Conservation (phyloP, 179 eudicot genomes). For the Corrigiola litoralis region DNA sequence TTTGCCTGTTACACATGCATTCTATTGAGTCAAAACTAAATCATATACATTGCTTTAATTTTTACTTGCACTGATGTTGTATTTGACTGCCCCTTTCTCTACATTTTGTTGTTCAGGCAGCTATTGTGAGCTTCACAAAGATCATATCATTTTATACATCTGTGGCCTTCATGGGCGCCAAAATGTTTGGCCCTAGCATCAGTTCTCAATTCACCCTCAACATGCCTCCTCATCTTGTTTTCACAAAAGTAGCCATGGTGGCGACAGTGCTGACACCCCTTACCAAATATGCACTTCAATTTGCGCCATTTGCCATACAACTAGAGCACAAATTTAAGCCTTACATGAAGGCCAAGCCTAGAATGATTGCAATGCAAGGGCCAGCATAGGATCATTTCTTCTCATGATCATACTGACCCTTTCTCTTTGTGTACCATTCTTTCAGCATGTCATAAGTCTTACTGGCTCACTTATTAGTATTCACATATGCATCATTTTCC, state of each 20-base stretch:
- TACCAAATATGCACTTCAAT: conserved; percentile 78
- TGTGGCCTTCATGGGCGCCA: conserved; percentile 70
- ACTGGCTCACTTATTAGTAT: conserved; percentile 72
- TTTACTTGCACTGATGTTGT: conserved; percentile 7
- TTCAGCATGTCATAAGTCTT: conserved; percentile 65
- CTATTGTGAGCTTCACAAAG: conserved; percentile 58
- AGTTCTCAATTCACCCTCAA: conserved; percentile 72
- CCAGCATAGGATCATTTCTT: conserved; percentile 49
- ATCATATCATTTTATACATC: conserved; percentile 50
- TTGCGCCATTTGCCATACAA: conserved; percentile 63
- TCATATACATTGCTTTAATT: neutral
- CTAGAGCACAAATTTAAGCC: conserved; percentile 50
- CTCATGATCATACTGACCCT: conserved; percentile 46
- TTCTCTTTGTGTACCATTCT: conserved; percentile 70
- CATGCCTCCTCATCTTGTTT: conserved; percentile 49
- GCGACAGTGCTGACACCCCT: conserved; percentile 74
- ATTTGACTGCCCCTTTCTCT: no score
- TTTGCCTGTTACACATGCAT: no score
- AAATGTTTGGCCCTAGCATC: conserved; percentile 57
- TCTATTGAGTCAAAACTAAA: no score
- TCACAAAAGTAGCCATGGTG: conserved; percentile 71
- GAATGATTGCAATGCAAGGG: conserved; percentile 39
- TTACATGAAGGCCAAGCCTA: conserved; percentile 39
- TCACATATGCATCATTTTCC: conserved; percentile 53
- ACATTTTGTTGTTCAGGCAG: conserved; percentile 35